phyloP scores from a whole-genome alignment of 192 early-diverging fungal genomes.

The Dissophora globulifera region DNA sequence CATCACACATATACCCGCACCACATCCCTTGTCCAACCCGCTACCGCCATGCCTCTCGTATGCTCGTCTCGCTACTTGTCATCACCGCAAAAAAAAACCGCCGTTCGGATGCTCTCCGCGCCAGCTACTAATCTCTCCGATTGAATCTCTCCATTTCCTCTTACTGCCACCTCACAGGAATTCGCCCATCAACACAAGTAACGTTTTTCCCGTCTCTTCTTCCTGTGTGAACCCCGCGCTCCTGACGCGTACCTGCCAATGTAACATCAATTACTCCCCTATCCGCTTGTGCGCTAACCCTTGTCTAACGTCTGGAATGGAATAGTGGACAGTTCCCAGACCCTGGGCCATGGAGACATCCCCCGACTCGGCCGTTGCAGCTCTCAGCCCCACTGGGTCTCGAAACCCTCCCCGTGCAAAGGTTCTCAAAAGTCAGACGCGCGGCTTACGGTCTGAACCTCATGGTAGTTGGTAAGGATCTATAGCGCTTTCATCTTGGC shows the following conservation, averaged over 20 bases:
- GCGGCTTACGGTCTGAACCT: constrained; percentile 88
- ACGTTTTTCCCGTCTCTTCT: constrained; percentile 2
- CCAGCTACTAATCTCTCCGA: no score
- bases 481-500: no score
- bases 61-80: neutral
- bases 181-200: constrained; percentile 66
- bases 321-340: constrained; percentile 70
- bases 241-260: no score
- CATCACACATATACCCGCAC: no score
- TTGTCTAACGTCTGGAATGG: no score
- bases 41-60: constrained; percentile 36
- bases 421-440: constrained; percentile 69
- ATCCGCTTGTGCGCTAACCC: no score
- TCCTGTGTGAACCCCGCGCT: no score
- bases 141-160: neutral
- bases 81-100: neutral
- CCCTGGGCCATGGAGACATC: constrained; percentile 84
- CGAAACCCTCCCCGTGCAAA: constrained; percentile 74
- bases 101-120: no score
- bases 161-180: constrained; percentile 50
- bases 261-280: no score
- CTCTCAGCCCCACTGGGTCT: constrained; percentile 73
- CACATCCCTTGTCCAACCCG: no score
- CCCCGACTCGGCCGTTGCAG: constrained; percentile 62
- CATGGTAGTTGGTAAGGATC: constrained; percentile 86